Evolutionary conservation across 352 stramenopile species (phyloP), one percentile per base, ranked within the genome.

Genomic region (Phytopythium kandeliae): DNA sequence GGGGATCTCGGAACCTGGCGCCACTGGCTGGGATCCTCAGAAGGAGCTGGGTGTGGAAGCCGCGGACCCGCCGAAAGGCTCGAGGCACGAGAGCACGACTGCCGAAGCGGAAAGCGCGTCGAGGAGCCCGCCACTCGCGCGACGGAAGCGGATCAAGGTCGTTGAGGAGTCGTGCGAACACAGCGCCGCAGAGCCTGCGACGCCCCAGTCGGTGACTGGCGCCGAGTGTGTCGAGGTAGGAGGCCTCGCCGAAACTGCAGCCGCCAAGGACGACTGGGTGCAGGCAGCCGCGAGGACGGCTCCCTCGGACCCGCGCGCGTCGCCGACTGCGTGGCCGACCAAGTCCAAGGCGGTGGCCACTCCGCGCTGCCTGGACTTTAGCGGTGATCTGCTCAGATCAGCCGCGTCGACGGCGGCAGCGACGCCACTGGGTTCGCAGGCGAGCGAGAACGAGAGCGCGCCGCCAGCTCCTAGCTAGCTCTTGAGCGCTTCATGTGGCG

Each of bases 71-170:
- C 10, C n/a, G 12, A 41, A 48, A 36, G 25, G 24, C 17, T 15
- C 11, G 9, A 30, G n/a, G 4, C 38, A 22, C 25, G 38, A 12
- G 35, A 17, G 5, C 13, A 10, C 35, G 13, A 42, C 25, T 7
- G 3, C 45, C 0, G 25, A 12, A 34, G 25, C 25, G 15, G 25
- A 16, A 12, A 4, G 13, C 46, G 26, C 26, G 25, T 33, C 37
- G 26, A 17, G 19, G n/a, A n/a, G n/a, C n/a, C n/a, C n/a, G n/a
- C n/a, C 37, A 22, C 37, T 12, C 11, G 12, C 37, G 22, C 54
- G 59, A 0, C 46, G 53, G 8, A 69, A 69, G 40, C 52, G 53
- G 17, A 65, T 69, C 37, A 69, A 69, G 41, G 59, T 64, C 45
- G 31, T 33, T 0, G 37, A 61, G 19, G 51, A 68, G 2, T 9